phyloP scores from a whole-genome alignment of 2,329 filamentous ascomycete genomes.

The Thelonectria discophora region DNA sequence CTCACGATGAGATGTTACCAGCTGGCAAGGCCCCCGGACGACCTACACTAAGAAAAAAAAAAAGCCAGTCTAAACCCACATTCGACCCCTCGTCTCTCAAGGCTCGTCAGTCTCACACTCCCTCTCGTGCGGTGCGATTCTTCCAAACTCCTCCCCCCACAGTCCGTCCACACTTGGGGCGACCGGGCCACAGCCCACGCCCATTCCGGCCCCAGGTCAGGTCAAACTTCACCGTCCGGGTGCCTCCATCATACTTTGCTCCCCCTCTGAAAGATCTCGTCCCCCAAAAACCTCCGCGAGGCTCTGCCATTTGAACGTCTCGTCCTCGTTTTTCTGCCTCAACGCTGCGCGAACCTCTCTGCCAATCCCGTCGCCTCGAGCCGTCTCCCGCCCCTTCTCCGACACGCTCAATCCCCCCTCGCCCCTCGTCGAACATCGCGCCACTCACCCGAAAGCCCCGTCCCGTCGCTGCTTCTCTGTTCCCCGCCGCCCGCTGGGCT shows the following conservation, averaged over 20 bases:
- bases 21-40: too few relatives aligned
- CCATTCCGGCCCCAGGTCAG: conserved; percentile 41
- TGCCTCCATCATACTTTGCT: conserved; percentile 34
- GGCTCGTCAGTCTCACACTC: too few relatives aligned
- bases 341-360: conserved; percentile 18
- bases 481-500: conserved; percentile 13
- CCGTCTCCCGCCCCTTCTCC: conserved; percentile 13
- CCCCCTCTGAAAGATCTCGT: conserved; percentile 23
- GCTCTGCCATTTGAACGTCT: conserved; percentile 25
- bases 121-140: conserved; percentile 15
- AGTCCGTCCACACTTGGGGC: conserved; percentile 29
- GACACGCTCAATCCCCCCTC: conserved; percentile 29
- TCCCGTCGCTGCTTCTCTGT: conserved; percentile 11
- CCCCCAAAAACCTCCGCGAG: conserved; percentile 3
- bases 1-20: too few relatives aligned
- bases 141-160: conserved; percentile 12
- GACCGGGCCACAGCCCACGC: conserved; percentile 35
- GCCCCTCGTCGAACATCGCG: conserved; percentile 8
- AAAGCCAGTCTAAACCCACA: neutral
- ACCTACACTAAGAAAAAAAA: neutral
- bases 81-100: neutral
- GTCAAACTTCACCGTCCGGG: conserved; percentile 42
- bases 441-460: conserved; percentile 16
- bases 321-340: conserved; percentile 21
- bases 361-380: conserved; percentile 1